Evolutionary conservation across 345 rosid genomes (phyloP).

Genomic region (Gossypium thurberi): DNA sequence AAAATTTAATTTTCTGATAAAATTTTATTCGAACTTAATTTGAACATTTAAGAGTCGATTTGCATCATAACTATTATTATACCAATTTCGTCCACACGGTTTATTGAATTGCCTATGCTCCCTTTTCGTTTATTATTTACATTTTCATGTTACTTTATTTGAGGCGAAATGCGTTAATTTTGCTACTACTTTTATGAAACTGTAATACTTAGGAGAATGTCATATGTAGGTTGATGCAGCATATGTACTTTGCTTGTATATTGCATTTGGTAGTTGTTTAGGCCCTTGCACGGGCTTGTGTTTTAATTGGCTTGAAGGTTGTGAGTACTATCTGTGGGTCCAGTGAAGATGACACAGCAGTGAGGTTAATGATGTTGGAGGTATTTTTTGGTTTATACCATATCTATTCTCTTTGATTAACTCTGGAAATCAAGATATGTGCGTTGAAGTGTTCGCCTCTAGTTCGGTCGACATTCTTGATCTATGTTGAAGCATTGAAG

Average conservation of each 20-base stretch:
- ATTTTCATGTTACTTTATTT: background rate
- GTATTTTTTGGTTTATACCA: background rate
- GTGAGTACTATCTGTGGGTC: background rate
- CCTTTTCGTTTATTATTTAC: background rate
- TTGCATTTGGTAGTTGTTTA: slow-evolving; percentile 4
- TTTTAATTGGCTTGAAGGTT: background rate
- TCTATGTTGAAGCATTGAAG: background rate
- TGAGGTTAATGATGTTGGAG: background rate
- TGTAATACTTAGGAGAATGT: background rate
- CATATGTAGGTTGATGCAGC: background rate
- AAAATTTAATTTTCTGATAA: too few species aligned
- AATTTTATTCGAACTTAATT: too few species aligned
- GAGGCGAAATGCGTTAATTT: background rate
- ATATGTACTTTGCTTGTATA: slow-evolving; percentile 6
- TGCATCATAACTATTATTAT: too few species aligned
- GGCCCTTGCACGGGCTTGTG: slow-evolving; percentile 13
- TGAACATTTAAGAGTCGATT: too few species aligned
- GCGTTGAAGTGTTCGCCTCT: background rate
- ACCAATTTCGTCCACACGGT: too few species aligned
- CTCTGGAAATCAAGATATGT: background rate
- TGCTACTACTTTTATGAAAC: background rate
- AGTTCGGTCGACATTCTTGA: too few species aligned
- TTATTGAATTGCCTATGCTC: background rate
- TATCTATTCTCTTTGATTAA: background rate
- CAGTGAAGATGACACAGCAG: background rate